These are phyloP conservation scores for Tylopilus intermedius DNA, from an alignment of 768 basidiomycete genomes.

Conservation along the genomic window DNA sequence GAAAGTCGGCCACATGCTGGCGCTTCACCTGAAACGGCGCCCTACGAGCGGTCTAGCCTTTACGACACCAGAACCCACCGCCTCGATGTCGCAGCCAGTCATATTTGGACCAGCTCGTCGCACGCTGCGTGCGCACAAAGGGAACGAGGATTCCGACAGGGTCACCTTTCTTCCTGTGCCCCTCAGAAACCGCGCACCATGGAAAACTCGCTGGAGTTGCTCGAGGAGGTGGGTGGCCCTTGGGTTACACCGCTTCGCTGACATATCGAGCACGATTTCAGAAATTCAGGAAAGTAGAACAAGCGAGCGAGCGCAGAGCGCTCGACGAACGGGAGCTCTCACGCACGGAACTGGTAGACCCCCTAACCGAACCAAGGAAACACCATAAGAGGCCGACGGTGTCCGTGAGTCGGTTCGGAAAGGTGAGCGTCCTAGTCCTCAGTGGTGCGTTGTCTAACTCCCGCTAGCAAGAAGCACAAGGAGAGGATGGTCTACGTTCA, in stretches of 20 bases:
- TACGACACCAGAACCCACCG: not conserved
- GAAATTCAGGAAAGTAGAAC: constrained; percentile 57
- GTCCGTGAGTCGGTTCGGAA: constrained; percentile 57
- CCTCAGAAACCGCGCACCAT: constrained; percentile 8
- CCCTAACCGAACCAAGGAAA: constrained; percentile 19
- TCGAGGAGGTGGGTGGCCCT: constrained; percentile 26
- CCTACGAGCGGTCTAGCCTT: not conserved
- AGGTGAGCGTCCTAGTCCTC: constrained; percentile 35
- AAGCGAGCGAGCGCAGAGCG: constrained; percentile 50
- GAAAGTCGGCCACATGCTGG: not conserved
- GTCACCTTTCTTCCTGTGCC: not conserved
- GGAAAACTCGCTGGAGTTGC: constrained; percentile 22
- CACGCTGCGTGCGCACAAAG: constrained; percentile 4
- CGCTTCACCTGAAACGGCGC: not conserved
- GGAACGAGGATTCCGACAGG: not conserved
- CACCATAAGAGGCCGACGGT: constrained; percentile 46
- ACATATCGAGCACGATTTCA: constrained; percentile 18
- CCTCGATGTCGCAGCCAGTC: not conserved
- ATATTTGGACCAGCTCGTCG: constrained; percentile 6
- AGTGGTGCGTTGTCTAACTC: constrained; percentile 1
- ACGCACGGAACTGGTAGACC: constrained; percentile 14
- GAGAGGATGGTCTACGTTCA: constrained; percentile 19
- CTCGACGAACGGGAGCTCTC: constrained; percentile 28
- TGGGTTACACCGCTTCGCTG: not conserved
- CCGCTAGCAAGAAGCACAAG: constrained; percentile 19